Evolutionary conservation across 768 basidiomycete species (phyloP).

Genomic region (Phaffia australis): DNA sequence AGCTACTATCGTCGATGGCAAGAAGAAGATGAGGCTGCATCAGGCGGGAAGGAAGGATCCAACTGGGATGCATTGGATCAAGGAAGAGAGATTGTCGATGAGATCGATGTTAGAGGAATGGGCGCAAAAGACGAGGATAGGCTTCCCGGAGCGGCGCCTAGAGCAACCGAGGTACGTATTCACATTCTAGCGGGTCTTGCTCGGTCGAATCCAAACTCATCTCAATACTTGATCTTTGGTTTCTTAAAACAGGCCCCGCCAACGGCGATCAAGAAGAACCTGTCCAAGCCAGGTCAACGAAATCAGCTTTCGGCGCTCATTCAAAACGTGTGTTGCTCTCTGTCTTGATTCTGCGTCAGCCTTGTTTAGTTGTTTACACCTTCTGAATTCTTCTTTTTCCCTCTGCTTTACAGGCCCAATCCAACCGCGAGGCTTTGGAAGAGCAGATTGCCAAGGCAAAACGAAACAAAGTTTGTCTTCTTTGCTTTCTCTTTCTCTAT

Average conservation of each 20-base stretch:
- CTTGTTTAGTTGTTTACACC: background rate
- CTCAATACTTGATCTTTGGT: background rate
- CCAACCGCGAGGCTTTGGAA: conserved; percentile 20
- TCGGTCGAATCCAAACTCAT: background rate
- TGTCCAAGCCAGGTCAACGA: conserved; percentile 9
- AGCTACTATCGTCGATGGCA: conserved; percentile 9
- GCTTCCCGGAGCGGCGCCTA: background rate
- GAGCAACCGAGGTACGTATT: conserved; percentile 7
- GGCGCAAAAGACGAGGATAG: background rate
- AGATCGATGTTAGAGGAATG: conserved; percentile 7
- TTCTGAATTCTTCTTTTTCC: background rate
- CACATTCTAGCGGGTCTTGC: background rate
- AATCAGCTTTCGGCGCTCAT: conserved; percentile 27
- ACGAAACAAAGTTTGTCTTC: conserved; percentile 24
- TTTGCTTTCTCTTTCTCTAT: background rate
- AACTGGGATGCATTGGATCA: conserved; percentile 8
- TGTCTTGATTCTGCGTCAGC: background rate
- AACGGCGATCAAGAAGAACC: conserved; percentile 2
- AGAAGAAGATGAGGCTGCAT: conserved; percentile 5
- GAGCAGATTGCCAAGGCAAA: conserved; percentile 26
- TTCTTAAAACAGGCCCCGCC: conserved; percentile 3
- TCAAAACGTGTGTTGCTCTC: conserved; percentile 11
- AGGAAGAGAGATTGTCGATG: conserved; percentile 14
- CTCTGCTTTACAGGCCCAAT: conserved; percentile 11
- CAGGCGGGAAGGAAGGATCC: conserved; percentile 7